phyloP scores from a whole-genome alignment of 805 yeast genomes.

The Saturnispora sekii region DNA sequence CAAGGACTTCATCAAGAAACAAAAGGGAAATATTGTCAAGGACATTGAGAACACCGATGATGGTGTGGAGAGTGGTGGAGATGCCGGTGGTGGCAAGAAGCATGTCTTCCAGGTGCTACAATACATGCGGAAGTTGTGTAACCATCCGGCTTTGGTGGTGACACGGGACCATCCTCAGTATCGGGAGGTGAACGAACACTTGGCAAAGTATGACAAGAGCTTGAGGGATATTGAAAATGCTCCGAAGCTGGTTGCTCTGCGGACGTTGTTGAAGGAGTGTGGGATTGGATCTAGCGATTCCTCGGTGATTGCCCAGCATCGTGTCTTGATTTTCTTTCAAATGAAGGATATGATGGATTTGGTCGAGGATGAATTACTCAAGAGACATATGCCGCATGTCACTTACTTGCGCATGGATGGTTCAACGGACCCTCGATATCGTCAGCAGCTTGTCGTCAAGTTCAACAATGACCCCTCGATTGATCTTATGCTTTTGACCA shows the following conservation, averaged over 20 bases:
- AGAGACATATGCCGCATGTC: slow-evolving; percentile 79
- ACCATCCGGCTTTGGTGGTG: slow-evolving; percentile 88
- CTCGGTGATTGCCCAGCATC: slow-evolving; percentile 78
- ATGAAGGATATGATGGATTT: slow-evolving; percentile 96
- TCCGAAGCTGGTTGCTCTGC: slow-evolving; percentile 79
- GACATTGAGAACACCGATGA: slow-evolving; percentile 39
- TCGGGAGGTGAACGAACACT: slow-evolving; percentile 51
- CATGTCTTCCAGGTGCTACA: slow-evolving; percentile 97
- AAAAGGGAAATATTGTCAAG: slow-evolving; percentile 58
- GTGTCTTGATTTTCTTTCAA: slow-evolving; percentile 93
- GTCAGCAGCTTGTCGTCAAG: slow-evolving; percentile 84
- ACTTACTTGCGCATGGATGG: slow-evolving; percentile 95
- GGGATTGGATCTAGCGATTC: slow-evolving; percentile 60
- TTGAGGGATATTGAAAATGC: slow-evolving; percentile 74
- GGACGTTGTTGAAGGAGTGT: slow-evolving; percentile 77
- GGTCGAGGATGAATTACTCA: slow-evolving; percentile 83
- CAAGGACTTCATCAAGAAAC: slow-evolving; percentile 81
- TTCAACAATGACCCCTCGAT: slow-evolving; percentile 96
- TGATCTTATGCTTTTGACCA: slow-evolving; percentile 82
- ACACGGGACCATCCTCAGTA: slow-evolving; percentile 78
- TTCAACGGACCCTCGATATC: slow-evolving; percentile 80
- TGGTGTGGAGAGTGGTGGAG: not conserved
- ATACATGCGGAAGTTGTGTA: slow-evolving; percentile 93
- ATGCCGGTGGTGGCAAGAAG: slow-evolving; percentile 44
- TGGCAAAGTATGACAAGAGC: slow-evolving; percentile 47